Conservation (phyloP, 2,329 filamentous ascomycete genomes). For the Sclerotinia trifoliorum region DNA sequence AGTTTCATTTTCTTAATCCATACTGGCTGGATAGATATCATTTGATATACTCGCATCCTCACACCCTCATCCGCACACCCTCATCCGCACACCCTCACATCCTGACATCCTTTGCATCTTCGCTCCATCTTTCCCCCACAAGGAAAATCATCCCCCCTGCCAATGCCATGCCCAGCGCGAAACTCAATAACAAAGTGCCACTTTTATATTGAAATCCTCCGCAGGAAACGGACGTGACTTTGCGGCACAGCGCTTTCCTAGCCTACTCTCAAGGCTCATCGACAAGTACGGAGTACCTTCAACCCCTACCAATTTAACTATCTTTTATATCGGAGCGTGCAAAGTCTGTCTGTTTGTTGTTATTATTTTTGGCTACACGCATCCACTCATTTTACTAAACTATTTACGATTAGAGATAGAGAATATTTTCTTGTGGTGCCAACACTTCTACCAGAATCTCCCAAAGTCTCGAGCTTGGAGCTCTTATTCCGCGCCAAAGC, state of each 20-base stretch:
- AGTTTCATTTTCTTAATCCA: background rate
- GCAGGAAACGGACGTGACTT: constrained; percentile 6
- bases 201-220: constrained; percentile 3
- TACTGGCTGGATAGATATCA: background rate
- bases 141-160: constrained; percentile 8
- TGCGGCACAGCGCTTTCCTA: constrained; percentile 22
- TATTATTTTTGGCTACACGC: constrained; percentile 21
- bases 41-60: background rate
- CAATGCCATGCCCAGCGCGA: constrained; percentile 6
- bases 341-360: background rate
- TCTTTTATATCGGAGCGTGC: constrained; percentile 6
- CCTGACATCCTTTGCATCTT: background rate
- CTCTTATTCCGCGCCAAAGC: constrained; percentile 9
- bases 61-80: too few species aligned
- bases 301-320: background rate
- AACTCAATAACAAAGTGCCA: constrained; percentile 2
- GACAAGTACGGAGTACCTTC: background rate
- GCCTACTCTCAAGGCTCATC: background rate
- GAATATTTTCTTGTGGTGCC: constrained; percentile 5
- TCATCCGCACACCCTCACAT: background rate
- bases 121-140: constrained; percentile 11
- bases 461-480: constrained; percentile 6
- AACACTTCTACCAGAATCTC: constrained; percentile 4
- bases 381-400: constrained; percentile 15
- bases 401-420: constrained; percentile 1